Evolutionary conservation across 768 basidiomycete genomes (phyloP).

Genomic region (Mrakia blollopis): DNA sequence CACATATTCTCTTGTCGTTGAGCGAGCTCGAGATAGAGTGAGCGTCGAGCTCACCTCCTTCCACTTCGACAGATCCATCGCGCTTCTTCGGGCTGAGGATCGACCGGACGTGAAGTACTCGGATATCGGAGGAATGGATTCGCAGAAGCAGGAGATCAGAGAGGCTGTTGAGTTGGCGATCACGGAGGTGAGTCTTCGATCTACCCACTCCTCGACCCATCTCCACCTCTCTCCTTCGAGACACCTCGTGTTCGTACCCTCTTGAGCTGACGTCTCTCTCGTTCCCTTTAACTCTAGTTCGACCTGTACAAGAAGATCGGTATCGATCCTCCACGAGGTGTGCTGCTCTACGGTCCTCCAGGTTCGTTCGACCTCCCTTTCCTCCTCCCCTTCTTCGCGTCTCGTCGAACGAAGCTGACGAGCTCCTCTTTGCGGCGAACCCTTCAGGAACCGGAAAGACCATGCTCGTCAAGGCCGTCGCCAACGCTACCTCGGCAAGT

Average conservation of each 20-base stretch:
- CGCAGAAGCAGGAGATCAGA: constrained; percentile 97
- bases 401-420: background rate
- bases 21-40: background rate
- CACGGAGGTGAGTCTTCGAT: constrained; percentile 40
- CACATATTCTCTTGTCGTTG: background rate
- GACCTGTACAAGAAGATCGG: constrained; percentile 99
- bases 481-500: constrained; percentile 90
- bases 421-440: background rate
- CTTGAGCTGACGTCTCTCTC: background rate
- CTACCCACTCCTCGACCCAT: too few species aligned
- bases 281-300: constrained; percentile 55
- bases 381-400: background rate
- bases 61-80: constrained; percentile 54
- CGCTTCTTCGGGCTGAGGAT: constrained; percentile 91
- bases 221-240: too few species aligned
- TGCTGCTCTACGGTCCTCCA: constrained; percentile 92
- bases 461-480: constrained; percentile 99
- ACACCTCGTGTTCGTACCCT: background rate
- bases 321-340: constrained; percentile 96
- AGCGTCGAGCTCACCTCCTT: background rate
- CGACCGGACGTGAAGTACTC: constrained; percentile 88
- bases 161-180: constrained; percentile 94
- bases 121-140: constrained; percentile 95
- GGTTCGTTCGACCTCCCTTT: constrained; percentile 53
- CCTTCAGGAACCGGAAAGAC: constrained; percentile 87